These are phyloP conservation scores for Ligustrum vulgare DNA, from an alignment of 257 asterid species.

Conservation along the genomic window DNA sequence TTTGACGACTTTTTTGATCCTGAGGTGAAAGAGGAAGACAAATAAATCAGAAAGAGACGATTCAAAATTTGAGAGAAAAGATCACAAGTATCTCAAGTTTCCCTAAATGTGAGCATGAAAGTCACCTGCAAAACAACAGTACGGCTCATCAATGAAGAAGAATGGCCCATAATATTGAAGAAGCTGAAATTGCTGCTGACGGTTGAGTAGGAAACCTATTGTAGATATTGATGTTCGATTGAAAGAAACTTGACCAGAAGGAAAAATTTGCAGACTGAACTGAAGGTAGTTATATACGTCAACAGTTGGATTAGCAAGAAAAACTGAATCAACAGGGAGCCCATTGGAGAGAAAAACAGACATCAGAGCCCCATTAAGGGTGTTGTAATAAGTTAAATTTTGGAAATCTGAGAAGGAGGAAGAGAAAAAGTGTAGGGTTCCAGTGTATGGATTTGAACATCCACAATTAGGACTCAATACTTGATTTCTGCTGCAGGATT, in stretches of 20 bases:
- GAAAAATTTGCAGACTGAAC: conserved; percentile 62
- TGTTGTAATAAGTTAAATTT: conserved; percentile 50
- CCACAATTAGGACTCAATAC: conserved; percentile 63
- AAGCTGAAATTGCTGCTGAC: conserved; percentile 61
- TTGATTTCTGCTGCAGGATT: conserved; percentile 47
- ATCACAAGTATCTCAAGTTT: background rate
- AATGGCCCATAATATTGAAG: conserved; percentile 65
- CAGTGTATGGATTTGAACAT: conserved; percentile 73
- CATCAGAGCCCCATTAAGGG: conserved; percentile 56
- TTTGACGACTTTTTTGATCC: conserved; percentile 53
- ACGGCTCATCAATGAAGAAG: conserved; percentile 54
- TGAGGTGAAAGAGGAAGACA: conserved; percentile 9
- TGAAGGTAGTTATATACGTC: conserved; percentile 50
- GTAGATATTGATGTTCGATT: conserved; percentile 52
- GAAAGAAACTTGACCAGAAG: conserved; percentile 57
- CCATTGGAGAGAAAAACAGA: conserved; percentile 43
- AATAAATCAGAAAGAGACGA: background rate
- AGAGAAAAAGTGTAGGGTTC: conserved; percentile 69
- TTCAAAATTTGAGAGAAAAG: background rate
- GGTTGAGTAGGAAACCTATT: conserved; percentile 68
- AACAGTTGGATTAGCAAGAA: conserved; percentile 46
- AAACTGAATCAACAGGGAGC: conserved; percentile 66
- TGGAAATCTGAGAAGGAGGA: conserved; percentile 66
- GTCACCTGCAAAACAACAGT: conserved; percentile 70
- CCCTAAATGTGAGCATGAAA: background rate